Percentiles rank a stretch among this genome's conserved stretches.
phyloP scores from a whole-genome alignment of 306 rosid species.

The Fagus crenata region DNA sequence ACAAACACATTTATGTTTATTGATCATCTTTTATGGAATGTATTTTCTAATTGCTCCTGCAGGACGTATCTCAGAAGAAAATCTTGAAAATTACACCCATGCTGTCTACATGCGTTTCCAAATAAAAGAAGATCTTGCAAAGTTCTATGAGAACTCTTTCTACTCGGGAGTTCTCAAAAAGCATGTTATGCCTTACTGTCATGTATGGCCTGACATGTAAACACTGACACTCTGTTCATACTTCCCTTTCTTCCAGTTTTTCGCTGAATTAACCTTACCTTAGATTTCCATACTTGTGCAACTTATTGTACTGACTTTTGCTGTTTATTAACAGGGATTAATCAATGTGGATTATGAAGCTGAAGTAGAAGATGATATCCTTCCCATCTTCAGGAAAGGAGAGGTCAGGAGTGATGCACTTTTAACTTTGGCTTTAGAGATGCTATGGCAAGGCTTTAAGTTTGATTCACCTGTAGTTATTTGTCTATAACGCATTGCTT shows the following conservation, averaged over 20 bases:
- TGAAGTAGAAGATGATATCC: constrained; percentile 89
- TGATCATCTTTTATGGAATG: background rate
- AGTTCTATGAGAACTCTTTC: constrained; percentile 65
- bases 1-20: background rate
- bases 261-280: constrained; percentile 3
- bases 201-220: constrained; percentile 98
- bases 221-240: constrained; percentile 70
- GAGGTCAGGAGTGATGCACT: constrained; percentile 55
- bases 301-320: constrained; percentile 15
- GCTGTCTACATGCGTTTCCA: too few species aligned
- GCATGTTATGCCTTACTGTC: constrained; percentile 89
- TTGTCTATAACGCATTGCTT: background rate
- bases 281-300: constrained; percentile 11
- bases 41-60: too few species aligned
- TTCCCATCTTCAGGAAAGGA: constrained; percentile 88
- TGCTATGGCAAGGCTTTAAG: background rate
- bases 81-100: too few species aligned
- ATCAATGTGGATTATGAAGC: constrained; percentile 74
- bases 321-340: constrained; percentile 51
- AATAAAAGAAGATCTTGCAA: too few species aligned
- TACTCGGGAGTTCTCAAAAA: constrained; percentile 71
- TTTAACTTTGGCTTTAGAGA: background rate
- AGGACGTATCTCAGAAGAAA: too few species aligned
- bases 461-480: background rate
- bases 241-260: background rate